phyloP scores from a whole-genome alignment of 345 rosid genomes.

The Pistacia atlantica region DNA sequence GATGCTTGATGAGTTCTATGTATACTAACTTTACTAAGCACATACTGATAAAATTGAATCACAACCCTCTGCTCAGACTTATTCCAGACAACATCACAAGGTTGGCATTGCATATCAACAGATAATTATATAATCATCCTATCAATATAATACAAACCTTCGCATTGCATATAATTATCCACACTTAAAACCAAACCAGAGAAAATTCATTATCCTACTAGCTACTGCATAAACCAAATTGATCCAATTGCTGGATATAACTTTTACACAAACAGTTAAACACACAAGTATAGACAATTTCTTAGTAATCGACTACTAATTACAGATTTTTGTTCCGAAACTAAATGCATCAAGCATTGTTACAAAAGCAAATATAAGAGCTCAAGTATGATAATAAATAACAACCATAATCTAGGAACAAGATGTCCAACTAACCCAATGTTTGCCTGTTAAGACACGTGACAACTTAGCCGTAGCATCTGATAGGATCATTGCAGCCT shows the following conservation, averaged over 20 bases:
- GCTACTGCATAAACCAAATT: background rate
- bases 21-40: background rate
- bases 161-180: background rate
- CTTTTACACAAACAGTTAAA: conserved; percentile 12
- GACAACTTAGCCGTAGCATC: conserved; percentile 75
- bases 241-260: background rate
- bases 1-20: background rate
- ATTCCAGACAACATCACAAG: background rate
- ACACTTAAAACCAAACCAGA: too few relatives aligned
- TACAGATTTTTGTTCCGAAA: conserved; percentile 11
- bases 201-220: too few relatives aligned
- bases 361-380: background rate
- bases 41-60: too few relatives aligned
- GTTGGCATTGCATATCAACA: background rate
- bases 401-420: background rate
- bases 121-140: background rate
- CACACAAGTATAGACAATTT: background rate
- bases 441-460: conserved; percentile 12
- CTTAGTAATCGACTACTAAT: background rate
- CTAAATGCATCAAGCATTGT: conserved; percentile 7
- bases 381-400: background rate
- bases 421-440: background rate
- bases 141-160: too few relatives aligned
- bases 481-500: conserved; percentile 89
- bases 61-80: background rate